Evolutionary conservation across 345 rosid genomes (phyloP), one percentile per base, ranked within the genome.

Genomic region (Pistacia integerrima): DNA sequence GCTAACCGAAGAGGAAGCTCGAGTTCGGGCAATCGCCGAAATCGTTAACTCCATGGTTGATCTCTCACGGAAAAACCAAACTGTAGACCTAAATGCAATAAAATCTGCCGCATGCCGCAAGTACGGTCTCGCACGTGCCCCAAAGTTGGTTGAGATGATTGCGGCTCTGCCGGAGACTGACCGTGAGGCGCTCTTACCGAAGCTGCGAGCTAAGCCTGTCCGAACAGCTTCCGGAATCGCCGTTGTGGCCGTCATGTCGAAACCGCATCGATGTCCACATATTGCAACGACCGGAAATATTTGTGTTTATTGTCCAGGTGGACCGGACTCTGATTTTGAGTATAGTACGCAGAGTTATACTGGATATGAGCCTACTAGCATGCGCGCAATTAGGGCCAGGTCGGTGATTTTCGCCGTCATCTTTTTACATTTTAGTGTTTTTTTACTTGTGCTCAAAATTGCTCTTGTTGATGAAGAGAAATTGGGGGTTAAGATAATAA

Each of bases 351-450:
- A 97, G 90, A 94, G 98, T 10, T 97, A 97, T 68, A 97, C 98
- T 74, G 98, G 99, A 12, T 97, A 97, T 35, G 99, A 97, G 85
- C 99, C 99, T 1, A 97, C 99, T 8, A 97, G 98, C 71, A 97
- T 97, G 99, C 94, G 98, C 55, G 98, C 99, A 9, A 97, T 97
- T 86, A 89, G 99, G 70, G 98, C 99, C 60, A 94, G 99, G 99
- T 96, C 61, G 78, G 69, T 74, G 44, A 44, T 55, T 67, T 70
- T 55, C 25, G 46, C 41, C 41, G 5, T 38, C 41, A 4, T 38
- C 41, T 38, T 38, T 38, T 38, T 4, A 38, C 41, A 38, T 5
- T 38, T 38, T 38, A 4, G 7, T 38, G 41, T 38, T 38, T 38
- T 48, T 25, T 72, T 60, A 36, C n/a, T 69, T 64, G 8, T 13